Base-by-base conservation (phyloP, 495 filamentous ascomycete species). In the Evernia prunastri region DNA sequence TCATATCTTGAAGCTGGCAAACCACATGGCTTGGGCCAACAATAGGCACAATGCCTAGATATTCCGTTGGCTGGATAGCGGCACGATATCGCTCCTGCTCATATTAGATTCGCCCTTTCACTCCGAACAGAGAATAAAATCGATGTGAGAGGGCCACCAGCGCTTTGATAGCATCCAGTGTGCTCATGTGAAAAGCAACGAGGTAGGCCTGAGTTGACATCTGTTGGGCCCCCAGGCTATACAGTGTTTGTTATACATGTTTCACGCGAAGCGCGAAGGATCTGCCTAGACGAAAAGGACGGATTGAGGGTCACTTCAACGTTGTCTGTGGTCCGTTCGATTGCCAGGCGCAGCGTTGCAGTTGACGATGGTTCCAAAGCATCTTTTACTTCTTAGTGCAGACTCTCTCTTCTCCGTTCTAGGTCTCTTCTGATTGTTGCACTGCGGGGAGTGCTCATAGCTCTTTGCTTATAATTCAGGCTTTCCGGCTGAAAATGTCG, bases 211-310 rank as follows among this genome's bases (percentile, higher is more conserved):
- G 49, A 27, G 49, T 31, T 15, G 13, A 27, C 13, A 18, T 31
- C 27, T 31, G 27, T 53, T 53, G 13, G 18, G 12, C 49, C 27
- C 23, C 17, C 49, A 5, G 18, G 20, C 25, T 27, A 11, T 7
- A n/a, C 3, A 31, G 4, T 7, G 17, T 18, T 18, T 31, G 25
- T 31, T 27, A 0, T 15, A 25, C 6, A 27, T 53, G 49, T 53
- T 53, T 53, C 49, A 33, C 49, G 49, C 49, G 49, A 53, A 53
- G 49, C 49, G 49, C 49, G 49, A 53, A 53, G 49, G 49, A 53
- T 53, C 49, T 53, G 49, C 49, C 49, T 18, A 31, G 25, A 31
- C 45, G 45, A 27, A 9, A 4, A 20, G 40, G 20, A 43, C 17
- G 20, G 18, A 23, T 49, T 13, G 17, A 43, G 17, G n/a, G 17